phyloP scores from a whole-genome alignment of 2,329 filamentous ascomycete species.

The Cercospora janseana region DNA sequence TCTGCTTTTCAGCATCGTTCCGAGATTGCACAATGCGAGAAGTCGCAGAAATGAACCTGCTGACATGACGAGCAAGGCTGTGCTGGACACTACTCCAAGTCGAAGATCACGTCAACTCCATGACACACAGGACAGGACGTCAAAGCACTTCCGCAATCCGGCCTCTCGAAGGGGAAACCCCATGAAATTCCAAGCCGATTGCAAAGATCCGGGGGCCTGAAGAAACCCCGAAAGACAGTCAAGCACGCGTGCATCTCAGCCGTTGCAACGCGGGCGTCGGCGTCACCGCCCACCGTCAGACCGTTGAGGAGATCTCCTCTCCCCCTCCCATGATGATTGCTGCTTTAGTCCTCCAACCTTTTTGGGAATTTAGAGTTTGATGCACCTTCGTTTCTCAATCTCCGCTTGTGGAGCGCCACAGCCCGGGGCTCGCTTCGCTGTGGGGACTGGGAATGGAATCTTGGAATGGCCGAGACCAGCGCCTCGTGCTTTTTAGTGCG shows the following conservation, averaged over 20 bases:
- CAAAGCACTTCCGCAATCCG: too few species aligned
- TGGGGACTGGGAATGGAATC: not conserved
- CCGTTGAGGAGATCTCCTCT: not conserved
- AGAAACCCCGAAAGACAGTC: not conserved
- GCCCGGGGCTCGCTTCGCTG: not conserved
- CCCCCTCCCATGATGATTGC: not conserved
- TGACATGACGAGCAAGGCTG: too few species aligned
- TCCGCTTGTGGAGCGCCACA: not conserved
- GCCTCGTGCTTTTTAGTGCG: not conserved
- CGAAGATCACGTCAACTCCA: too few species aligned
- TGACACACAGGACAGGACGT: too few species aligned
- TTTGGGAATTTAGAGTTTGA: not conserved
- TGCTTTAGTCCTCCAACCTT: not conserved
- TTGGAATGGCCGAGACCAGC: not conserved
- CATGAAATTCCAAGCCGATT: not conserved
- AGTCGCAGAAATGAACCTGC: too few species aligned
- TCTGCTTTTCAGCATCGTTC: not conserved
- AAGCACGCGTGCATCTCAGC: too few species aligned
- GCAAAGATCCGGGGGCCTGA: not conserved
- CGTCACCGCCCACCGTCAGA: not conserved
- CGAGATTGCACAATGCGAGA: too few species aligned
- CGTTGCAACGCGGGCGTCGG: not conserved
- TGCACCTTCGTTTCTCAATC: not conserved
- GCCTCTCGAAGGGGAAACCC: too few species aligned
- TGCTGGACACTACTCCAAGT: too few species aligned